Evolutionary conservation across 352 stramenopile species (phyloP).

Genomic region (Achlya hypogyna): DNA sequence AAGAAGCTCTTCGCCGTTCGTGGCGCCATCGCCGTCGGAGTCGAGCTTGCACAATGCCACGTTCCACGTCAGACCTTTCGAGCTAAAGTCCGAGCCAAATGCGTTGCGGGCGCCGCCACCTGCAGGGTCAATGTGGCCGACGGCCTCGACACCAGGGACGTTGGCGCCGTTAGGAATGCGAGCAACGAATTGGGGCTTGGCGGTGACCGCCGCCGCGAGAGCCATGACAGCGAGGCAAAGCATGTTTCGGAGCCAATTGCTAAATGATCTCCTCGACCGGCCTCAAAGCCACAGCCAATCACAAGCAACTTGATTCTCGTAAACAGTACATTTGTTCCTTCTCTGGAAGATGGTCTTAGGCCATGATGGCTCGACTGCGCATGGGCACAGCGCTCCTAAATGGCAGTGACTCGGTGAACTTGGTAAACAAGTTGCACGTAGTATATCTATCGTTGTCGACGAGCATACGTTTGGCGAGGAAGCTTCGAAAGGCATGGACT

Average conservation of each 20-base stretch:
- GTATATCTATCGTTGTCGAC: no score
- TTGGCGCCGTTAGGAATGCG: constrained; percentile 47
- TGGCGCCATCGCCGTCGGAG: constrained; percentile 65
- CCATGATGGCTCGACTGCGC: no score
- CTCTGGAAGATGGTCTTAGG: no score
- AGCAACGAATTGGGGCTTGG: constrained; percentile 32
- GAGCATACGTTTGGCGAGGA: no score
- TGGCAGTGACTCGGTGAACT: no score
- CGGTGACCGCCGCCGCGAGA: not conserved
- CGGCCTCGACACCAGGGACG: constrained; percentile 35
- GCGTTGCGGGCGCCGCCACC: constrained; percentile 47
- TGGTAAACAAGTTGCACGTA: no score
- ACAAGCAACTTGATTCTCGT: no score
- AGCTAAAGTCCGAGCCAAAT: constrained; percentile 52
- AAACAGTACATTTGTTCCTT: no score
- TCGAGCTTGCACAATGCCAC: constrained; percentile 44
- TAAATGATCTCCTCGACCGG: not conserved
- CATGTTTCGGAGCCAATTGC: not conserved
- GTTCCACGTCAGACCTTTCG: constrained; percentile 38
- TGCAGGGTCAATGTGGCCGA: constrained; percentile 35
- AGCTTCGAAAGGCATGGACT: no score
- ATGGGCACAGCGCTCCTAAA: no score
- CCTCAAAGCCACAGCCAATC: not conserved
- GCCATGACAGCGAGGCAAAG: not conserved
- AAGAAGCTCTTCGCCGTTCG: constrained; percentile 77